Evolutionary conservation across 805 yeast species (phyloP).

Genomic region (Candida caryicola): DNA sequence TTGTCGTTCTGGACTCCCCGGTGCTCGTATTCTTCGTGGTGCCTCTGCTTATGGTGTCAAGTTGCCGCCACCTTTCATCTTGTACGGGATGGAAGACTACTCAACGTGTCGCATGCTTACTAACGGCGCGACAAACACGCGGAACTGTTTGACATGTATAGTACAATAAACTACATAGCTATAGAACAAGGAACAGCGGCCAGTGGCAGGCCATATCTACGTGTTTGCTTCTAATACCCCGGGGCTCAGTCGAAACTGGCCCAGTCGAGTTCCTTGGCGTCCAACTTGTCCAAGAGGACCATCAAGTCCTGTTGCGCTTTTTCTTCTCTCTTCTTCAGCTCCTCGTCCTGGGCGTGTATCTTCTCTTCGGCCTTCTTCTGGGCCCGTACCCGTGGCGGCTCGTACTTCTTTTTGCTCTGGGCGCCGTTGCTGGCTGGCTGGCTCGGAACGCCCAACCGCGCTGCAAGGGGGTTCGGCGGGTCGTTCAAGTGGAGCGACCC

Average conservation of each 20-base stretch:
- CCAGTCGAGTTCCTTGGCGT: conserved; percentile 29
- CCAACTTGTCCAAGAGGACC: conserved; percentile 27
- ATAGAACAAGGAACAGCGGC: too few species aligned
- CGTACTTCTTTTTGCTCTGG: not conserved
- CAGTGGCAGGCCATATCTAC: too few species aligned
- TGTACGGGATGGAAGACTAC: too few species aligned
- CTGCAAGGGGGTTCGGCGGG: not conserved
- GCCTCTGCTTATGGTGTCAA: too few species aligned
- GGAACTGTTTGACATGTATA: too few species aligned
- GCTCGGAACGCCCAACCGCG: conserved; percentile 1
- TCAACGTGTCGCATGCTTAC: too few species aligned
- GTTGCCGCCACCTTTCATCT: too few species aligned
- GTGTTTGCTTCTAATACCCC: too few species aligned
- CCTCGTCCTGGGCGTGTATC: conserved; percentile 2
- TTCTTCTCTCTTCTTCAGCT: conserved; percentile 8
- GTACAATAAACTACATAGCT: too few species aligned
- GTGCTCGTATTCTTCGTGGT: too few species aligned
- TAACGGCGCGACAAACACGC: too few species aligned
- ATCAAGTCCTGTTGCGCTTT: conserved; percentile 20
- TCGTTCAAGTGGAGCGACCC: not conserved
- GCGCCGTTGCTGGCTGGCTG: not conserved
- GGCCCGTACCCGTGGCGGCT: conserved; percentile 2
- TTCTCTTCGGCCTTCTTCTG: not conserved
- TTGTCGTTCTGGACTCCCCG: too few species aligned
- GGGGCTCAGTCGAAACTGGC: conserved; percentile 28